Evolutionary conservation across 116 monocot genomes (phyloP), one percentile per base, ranked within the genome.

Genomic region (Dioscorea cayenensis): DNA sequence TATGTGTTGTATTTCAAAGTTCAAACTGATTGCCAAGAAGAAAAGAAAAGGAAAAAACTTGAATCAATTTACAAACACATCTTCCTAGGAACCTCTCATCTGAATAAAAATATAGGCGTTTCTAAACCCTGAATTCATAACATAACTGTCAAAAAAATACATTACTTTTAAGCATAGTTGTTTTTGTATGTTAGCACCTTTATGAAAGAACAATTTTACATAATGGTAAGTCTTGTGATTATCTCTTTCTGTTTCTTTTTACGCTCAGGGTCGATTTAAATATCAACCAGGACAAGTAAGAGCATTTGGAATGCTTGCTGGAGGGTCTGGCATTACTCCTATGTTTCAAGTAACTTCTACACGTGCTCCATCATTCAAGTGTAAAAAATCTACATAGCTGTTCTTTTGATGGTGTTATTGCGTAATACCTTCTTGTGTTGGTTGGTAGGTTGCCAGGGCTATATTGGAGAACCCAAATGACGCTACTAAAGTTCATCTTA

Each of bases 291-390:
- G 94, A 3, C 94, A 94, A 89, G 89, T 91, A 25, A 83, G 85
- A 77, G 99, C 99, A 64, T 94, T 99, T 76, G 99, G 99, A 67
- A 99, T 99, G 99, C 65, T 94, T 77, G 94, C 99, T 74, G 99
- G 99, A 73, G 99, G 99, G 71, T 99, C 94, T 65, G 99, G 99
- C 74, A 94, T 99, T 37, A 99, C 99, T 49, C 94, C 94, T 63
- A 99, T 99, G 99, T 99, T 94, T 78, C 99, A 99, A 73, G 97
- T 94, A 79, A 81, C 35, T 73, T 50, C 49, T 36, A 60, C 18
- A 20, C 59, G 21, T 9, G 52, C 35, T 23, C 35, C 75, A 19
- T 67, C 37, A 64, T n/a, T 23, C 14, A 66, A 38, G 17, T 51
- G 5, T 13, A 69, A 28, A 21, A 69, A 28, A 21, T 52, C 21